phyloP scores from a whole-genome alignment of 1,284 basidiomycete genomes.

The Ceratobasidium sp. region DNA sequence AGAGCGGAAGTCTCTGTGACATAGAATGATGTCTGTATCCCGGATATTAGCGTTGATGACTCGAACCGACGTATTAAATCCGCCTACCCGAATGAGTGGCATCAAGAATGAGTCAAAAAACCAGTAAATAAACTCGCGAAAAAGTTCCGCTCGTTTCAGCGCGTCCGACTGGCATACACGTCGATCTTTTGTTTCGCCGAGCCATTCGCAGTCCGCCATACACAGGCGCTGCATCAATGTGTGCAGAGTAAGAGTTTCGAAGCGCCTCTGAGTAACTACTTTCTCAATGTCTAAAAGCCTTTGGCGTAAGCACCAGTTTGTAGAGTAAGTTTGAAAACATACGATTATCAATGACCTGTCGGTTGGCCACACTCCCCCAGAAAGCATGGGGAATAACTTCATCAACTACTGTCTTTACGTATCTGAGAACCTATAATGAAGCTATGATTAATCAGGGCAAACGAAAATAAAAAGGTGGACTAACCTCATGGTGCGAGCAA shows the following conservation, averaged over 20 bases:
- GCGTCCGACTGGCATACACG: slow-evolving; percentile 73
- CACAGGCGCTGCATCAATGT: slow-evolving; percentile 81
- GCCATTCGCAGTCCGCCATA: slow-evolving; percentile 85
- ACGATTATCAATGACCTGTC: slow-evolving; percentile 73
- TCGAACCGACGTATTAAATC: too few relatives aligned
- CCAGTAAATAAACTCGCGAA: slow-evolving; percentile 92
- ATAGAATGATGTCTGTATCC: slow-evolving; percentile 87
- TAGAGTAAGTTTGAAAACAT: slow-evolving; percentile 52
- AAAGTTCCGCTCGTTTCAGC: slow-evolving; percentile 78
- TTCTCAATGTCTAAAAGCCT: slow-evolving; percentile 71
- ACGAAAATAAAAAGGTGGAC: slow-evolving; percentile 16
- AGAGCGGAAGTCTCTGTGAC: slow-evolving; percentile 92
- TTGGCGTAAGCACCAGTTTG: background rate
- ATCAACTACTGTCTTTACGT: slow-evolving; percentile 70
- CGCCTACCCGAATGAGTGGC: slow-evolving; percentile 79
- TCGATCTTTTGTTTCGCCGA: slow-evolving; percentile 55
- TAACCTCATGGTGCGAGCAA: slow-evolving; percentile 73
- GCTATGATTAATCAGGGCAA: background rate
- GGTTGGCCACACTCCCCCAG: slow-evolving; percentile 83
- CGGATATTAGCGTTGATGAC: too few relatives aligned
- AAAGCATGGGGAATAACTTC: slow-evolving; percentile 79
- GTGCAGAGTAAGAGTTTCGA: slow-evolving; percentile 88
- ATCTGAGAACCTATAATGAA: slow-evolving; percentile 64
- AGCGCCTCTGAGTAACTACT: slow-evolving; percentile 81
- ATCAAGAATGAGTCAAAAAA: slow-evolving; percentile 89